Evolutionary conservation across 2,329 filamentous ascomycete species (phyloP).

Genomic region (Alternaria triticina): DNA sequence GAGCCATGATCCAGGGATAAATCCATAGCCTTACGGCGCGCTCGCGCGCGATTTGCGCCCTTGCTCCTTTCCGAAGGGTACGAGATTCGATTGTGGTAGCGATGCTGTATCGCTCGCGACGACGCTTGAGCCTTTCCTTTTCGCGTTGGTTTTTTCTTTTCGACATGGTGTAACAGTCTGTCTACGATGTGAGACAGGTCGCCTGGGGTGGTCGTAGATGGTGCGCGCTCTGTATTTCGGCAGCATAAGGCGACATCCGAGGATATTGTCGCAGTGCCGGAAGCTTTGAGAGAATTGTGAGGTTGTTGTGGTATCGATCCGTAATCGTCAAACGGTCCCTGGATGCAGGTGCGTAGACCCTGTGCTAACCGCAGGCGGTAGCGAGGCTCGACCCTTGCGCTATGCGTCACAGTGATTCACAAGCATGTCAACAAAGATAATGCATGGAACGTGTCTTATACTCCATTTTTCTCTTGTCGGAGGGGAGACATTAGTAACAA

Average conservation of each 20-base stretch:
- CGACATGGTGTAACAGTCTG: not conserved
- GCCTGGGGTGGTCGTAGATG: not conserved
- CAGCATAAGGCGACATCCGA: not conserved
- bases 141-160: not conserved
- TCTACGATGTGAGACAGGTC: not conserved
- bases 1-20: conserved; percentile 10
- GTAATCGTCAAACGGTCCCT: not conserved
- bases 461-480: too few relatives aligned
- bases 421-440: not conserved
- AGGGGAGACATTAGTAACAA: not conserved
- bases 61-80: conserved; percentile 3
- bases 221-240: not conserved
- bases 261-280: rapidly evolving
- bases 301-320: not conserved
- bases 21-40: conserved; percentile 1
- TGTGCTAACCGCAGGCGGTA: not conserved
- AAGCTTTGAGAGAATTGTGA: not conserved
- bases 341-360: not conserved
- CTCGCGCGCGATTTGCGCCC: conserved; percentile 1
- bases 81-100: not conserved
- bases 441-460: not conserved
- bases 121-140: not conserved
- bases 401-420: not conserved
- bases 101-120: not conserved
- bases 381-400: not conserved